Evolutionary conservation across 495 filamentous ascomycete species (phyloP).

Genomic region (Acidiella bohemica): DNA sequence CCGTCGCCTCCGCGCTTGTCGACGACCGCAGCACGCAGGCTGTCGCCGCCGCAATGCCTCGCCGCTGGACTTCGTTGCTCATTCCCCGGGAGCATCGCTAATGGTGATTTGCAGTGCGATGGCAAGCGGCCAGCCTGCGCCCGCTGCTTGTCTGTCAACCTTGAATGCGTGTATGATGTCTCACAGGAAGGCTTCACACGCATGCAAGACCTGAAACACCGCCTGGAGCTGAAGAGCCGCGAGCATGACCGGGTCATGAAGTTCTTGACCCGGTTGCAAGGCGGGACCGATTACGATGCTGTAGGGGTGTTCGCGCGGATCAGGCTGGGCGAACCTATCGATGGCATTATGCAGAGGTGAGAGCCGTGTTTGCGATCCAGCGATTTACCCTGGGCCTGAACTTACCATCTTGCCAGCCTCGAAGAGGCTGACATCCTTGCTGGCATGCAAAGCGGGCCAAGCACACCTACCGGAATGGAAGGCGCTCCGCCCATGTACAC

Average conservation of each 20-base stretch:
- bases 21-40: background rate
- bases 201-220: slow-evolving; percentile 6
- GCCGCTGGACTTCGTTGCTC: background rate
- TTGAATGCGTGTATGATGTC: slow-evolving; percentile 5
- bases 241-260: slow-evolving; percentile 1
- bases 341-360: no score
- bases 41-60: background rate
- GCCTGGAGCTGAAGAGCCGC: background rate
- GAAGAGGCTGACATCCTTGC: no score
- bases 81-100: background rate
- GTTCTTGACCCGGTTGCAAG: background rate
- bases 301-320: background rate
- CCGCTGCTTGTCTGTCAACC: background rate
- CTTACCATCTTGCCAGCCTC: no score
- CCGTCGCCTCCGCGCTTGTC: background rate
- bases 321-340: slow-evolving; percentile 1
- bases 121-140: slow-evolving; percentile 2
- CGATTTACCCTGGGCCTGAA: no score
- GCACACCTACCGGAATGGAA: no score
- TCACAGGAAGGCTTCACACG: slow-evolving; percentile 4
- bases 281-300: slow-evolving; percentile 4
- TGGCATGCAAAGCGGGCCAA: no score
- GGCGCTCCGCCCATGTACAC: no score
- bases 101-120: background rate
- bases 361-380: no score